Evolutionary conservation across 305 asterid species (phyloP), one percentile per base, ranked within the genome.

Genomic region (Solanum aculeatissimum): DNA sequence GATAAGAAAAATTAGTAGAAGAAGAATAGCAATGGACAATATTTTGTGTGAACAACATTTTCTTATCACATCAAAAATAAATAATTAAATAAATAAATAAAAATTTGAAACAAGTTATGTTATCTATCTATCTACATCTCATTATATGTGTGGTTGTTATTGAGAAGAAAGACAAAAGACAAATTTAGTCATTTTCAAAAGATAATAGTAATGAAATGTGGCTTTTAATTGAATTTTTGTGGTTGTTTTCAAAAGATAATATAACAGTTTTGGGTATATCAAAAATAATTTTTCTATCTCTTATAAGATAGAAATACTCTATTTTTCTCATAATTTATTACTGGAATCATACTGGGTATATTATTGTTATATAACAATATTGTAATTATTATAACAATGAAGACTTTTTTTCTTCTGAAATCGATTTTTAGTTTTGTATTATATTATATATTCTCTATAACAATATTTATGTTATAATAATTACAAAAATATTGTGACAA

Each of bases 1-100:
- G 84, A 85, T 27, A 70, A 82, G 88, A 89, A 32, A 65, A 47
- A 29, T 19, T 25, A 55, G 84, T 32, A n/a, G 53, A 40, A 40
- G 18, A 75, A 75, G 45, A 49, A 75, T 23, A 23, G 40, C 15
- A 72, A 23, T 43, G 45, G 35, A 27, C 13, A 47, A 74, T 8
- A 12, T 75, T 75, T 77, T 49, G 60, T 77, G 63, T 49, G 45
- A 49, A 14, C 82, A 77, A 27, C 82, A 77, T 77, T 49, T 75
- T 77, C 82, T 49, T 49, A 49, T 77, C 45, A 9, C 43, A 77
- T 0, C 15, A 14, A 45, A 74, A 15, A 16, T 35, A 21, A 16
- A 45, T 7, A 14, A 3, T 1, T 2, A 4, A 23, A 3, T 0
- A 21, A 16, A 45, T 3, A 14, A 3, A 1, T 2, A 4, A 25